Evolutionary conservation across 164 flowering plant genomes (phyloP), one percentile per base, ranked within the genome.

Genomic region (Tetracentron sinense): DNA sequence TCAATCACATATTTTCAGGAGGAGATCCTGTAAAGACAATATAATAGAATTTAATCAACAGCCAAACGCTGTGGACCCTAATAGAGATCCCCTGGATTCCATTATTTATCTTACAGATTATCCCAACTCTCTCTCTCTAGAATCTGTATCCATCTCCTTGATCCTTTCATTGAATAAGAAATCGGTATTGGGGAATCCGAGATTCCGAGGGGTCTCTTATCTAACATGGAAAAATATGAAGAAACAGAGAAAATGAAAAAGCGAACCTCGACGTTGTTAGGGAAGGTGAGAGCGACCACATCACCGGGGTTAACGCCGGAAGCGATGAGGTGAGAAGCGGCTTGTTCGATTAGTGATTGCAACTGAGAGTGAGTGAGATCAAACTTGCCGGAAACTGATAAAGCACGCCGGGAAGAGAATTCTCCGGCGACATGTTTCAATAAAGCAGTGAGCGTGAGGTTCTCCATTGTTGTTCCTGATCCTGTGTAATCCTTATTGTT

Each of bases 201-300:
- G n/a, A n/a, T n/a, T n/a, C n/a, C n/a, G n/a, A n/a, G n/a, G n/a
- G n/a, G n/a, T n/a, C n/a, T n/a, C n/a, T n/a, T n/a, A n/a, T n/a
- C n/a, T n/a, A n/a, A n/a, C n/a, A n/a, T n/a, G n/a, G n/a, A n/a
- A n/a, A n/a, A n/a, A n/a, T n/a, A n/a, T n/a, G 28, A 59, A 21
- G 42, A 23, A 35, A n/a, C 14, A 20, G 10, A 8, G 25, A 60
- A 21, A 38, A 16, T n/a, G n/a, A n/a, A n/a, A n/a, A n/a, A n/a
- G 22, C 21, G 6, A 25, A 87, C 99, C 93, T 94, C 99, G 61
- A 81, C 73, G 64, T 92, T 75, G 72, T 91, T 94, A 6, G 92
- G 93, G 66, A 89, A 94, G 33, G 92, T 88, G 62, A 94, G 95
- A n/a, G 96, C 96, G 58, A 94, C 83, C 67, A 85, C 90, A 44